These are phyloP conservation scores for Aspergillus tamarii DNA, from an alignment of 2,329 filamentous ascomycete genomes.

Conservation along the genomic window DNA sequence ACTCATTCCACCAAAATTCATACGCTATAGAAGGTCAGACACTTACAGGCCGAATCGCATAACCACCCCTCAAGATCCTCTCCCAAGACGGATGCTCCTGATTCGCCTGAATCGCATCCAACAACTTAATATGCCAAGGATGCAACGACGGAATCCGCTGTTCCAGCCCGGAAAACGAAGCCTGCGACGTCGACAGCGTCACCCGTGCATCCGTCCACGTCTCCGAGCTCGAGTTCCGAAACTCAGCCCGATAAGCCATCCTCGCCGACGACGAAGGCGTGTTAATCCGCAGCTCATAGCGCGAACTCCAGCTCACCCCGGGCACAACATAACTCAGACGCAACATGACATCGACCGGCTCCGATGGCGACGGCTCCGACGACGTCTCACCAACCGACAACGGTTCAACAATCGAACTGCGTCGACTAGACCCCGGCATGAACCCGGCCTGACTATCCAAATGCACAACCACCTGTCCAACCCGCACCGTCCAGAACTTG, in stretches of 20 bases:
- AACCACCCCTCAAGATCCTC: conserved; percentile 21
- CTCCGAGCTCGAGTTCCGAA: conserved; percentile 66
- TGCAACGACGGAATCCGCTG: conserved; percentile 59
- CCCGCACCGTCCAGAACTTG: conserved; percentile 39
- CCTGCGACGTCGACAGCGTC: conserved; percentile 65
- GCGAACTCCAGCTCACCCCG: conserved; percentile 62
- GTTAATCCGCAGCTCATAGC: conserved; percentile 65
- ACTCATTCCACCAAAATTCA: background rate
- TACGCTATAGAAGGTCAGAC: background rate
- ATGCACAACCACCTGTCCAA: conserved; percentile 40
- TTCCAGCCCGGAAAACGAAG: conserved; percentile 59
- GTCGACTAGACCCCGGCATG: conserved; percentile 17
- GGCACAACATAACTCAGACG: conserved; percentile 63
- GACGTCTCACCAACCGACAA: conserved; percentile 13
- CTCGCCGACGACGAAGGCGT: conserved; percentile 57
- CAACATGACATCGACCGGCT: conserved; percentile 35
- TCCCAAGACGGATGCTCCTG: conserved; percentile 22
- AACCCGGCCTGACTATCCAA: conserved; percentile 33
- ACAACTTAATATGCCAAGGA: conserved; percentile 59
- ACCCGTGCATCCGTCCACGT: conserved; percentile 65
- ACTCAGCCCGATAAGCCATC: conserved; percentile 65
- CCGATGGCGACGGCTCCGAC: background rate
- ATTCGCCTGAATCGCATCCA: conserved; percentile 33
- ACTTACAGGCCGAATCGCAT: conserved; percentile 2
- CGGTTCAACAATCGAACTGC: conserved; percentile 23